Percentiles rank a stretch among this genome's conserved stretches.
phyloP scores from a whole-genome alignment of 1,284 basidiomycete species.

The Trichosporon ovoides region DNA sequence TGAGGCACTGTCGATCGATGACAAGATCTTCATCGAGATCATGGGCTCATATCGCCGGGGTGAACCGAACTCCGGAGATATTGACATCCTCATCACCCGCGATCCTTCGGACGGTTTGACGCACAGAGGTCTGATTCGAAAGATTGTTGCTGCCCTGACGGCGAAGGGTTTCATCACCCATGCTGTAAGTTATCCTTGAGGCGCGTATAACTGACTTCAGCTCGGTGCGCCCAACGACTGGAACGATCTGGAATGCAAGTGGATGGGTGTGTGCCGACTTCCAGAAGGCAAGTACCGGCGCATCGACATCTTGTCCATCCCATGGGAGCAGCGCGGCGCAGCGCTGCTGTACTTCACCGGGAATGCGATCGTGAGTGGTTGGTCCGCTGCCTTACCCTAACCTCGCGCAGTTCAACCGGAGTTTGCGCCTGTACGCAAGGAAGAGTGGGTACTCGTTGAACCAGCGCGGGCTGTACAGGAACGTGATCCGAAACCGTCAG shows the following conservation, averaged over 20 bases:
- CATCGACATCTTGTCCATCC: constrained; percentile 73
- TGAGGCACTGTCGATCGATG: constrained; percentile 65
- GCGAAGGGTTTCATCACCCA: constrained; percentile 63
- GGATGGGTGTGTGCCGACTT: constrained; percentile 67
- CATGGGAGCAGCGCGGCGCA: constrained; percentile 70
- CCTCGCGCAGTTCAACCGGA: constrained; percentile 72
- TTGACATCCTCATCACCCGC: constrained; percentile 80
- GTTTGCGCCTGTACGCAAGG: constrained; percentile 77
- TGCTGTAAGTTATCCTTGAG: constrained; percentile 53
- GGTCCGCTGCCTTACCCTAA: not conserved
- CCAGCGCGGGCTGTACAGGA: constrained; percentile 69
- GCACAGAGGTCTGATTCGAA: constrained; percentile 58
- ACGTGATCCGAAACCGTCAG: constrained; percentile 64
- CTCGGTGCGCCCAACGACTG: constrained; percentile 58
- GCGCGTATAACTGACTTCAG: constrained; percentile 19
- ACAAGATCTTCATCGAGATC: constrained; percentile 66
- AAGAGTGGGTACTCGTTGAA: constrained; percentile 78
- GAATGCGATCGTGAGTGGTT: constrained; percentile 67
- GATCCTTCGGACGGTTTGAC: constrained; percentile 64
- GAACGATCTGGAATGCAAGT: constrained; percentile 64
- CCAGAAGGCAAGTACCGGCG: constrained; percentile 56
- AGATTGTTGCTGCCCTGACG: constrained; percentile 59
- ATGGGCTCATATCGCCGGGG: constrained; percentile 88
- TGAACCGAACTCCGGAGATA: constrained; percentile 73
- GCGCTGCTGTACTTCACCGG: constrained; percentile 82